Evolutionary conservation across 305 asterid species (phyloP).

Genomic region (Salvia sclarea): DNA sequence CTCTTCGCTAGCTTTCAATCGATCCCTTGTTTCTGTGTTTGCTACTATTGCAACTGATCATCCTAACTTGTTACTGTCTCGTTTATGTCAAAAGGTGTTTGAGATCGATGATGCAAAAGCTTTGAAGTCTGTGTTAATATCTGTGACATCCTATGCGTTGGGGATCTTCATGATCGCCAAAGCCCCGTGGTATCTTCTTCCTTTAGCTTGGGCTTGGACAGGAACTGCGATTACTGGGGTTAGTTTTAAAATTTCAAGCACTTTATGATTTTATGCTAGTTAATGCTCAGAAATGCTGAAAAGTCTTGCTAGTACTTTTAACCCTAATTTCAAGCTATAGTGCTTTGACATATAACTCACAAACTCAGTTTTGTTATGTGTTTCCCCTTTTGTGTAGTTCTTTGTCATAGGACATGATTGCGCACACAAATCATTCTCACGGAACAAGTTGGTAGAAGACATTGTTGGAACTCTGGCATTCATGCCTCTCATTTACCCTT

Average conservation of each 20-base stretch:
- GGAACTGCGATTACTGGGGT: conserved; percentile 99
- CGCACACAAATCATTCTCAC: conserved; percentile 95
- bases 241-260: conserved; percentile 31
- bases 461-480: conserved; percentile 93
- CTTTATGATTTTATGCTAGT: conserved; percentile 21
- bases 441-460: conserved; percentile 93
- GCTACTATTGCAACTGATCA: conserved; percentile 2
- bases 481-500: conserved; percentile 90
- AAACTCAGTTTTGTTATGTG: conserved; percentile 27
- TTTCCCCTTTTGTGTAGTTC: conserved; percentile 57
- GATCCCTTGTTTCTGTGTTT: neutral
- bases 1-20: neutral
- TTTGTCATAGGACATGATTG: conserved; percentile 99
- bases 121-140: conserved; percentile 82
- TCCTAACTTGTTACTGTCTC: conserved; percentile 19
- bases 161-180: conserved; percentile 88
- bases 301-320: neutral
- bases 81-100: conserved; percentile 61
- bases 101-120: conserved; percentile 90
- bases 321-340: neutral
- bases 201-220: conserved; percentile 99
- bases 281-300: conserved; percentile 4
- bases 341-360: conserved; percentile 15
- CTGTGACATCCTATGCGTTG: conserved; percentile 74
- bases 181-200: conserved; percentile 98